These are phyloP conservation scores for Arthrobotrys iridis DNA, from an alignment of 2,329 filamentous ascomycete genomes.

Conservation along the genomic window DNA sequence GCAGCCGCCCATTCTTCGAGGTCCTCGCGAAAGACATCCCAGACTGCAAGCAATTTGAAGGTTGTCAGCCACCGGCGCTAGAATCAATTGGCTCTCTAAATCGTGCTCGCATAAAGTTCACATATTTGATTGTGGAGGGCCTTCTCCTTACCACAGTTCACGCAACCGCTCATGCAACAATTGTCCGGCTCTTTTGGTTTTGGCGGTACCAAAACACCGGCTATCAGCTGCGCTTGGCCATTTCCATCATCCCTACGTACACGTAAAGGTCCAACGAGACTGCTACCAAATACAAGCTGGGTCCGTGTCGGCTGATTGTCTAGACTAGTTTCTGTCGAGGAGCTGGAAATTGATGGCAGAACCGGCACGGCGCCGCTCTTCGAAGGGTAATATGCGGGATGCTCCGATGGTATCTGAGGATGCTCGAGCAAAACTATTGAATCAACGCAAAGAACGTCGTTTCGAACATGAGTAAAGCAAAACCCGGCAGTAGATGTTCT, in stretches of 20 bases:
- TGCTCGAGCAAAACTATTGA: constrained; percentile 54
- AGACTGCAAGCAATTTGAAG: constrained; percentile 4
- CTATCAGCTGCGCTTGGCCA: constrained; percentile 72
- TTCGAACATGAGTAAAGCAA: neutral
- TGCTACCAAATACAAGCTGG: constrained; percentile 82
- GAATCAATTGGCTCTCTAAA: neutral
- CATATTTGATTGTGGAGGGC: neutral
- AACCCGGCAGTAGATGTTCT: neutral
- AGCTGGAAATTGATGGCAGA: neutral
- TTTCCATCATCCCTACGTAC: constrained; percentile 71
- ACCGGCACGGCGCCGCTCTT: neutral
- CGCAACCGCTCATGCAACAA: constrained; percentile 98
- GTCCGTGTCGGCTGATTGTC: constrained; percentile 60
- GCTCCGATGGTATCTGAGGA: constrained; percentile 55
- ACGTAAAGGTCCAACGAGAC: constrained; percentile 77
- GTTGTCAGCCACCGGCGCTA: neutral
- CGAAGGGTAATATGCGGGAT: constrained; percentile 53
- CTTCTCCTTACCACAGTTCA: constrained; percentile 92
- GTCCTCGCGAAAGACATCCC: constrained; percentile 76
- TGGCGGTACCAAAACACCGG: constrained; percentile 83
- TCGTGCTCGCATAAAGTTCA: neutral
- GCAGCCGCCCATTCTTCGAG: constrained; percentile 85
- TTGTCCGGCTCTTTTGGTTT: constrained; percentile 91
- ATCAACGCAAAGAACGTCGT: neutral
- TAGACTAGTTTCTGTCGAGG: neutral